Base-by-base conservation (phyloP, 169 alveolate genomes). In the Amoebophrya sp. region DNA sequence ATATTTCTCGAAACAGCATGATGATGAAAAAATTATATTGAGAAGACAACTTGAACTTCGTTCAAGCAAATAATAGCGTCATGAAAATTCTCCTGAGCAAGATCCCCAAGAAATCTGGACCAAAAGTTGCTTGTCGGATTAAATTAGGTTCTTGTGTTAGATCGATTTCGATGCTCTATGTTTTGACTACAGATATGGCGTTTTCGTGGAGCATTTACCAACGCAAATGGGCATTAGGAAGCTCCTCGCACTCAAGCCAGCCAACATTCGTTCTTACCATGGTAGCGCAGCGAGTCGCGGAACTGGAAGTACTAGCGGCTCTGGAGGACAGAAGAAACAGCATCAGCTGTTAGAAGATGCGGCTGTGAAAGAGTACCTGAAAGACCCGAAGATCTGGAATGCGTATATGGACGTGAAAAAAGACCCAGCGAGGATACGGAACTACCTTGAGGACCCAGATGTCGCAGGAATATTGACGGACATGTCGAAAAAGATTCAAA, bases 171-270 rank as follows among this genome's bases (percentile, higher is more conserved):
- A n/a, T n/a, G n/a, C n/a, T n/a, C n/a, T n/a, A n/a, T n/a, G n/a
- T n/a, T n/a, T n/a, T n/a, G n/a, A n/a, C 91, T 40, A 38, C 76
- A 54, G 41, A 24, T 41, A 89, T 41, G 92, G 92, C 29, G 78
- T 53, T 14, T 53, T 90, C 10, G 92, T 65, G 33, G 92, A 41
- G 41, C 77, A 65, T 14, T 33, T 90, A 0, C 83, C 53, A 41
- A 65, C 65, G 38, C 83, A 90, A 41, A 14, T 65, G 41, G 47
- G 36, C 78, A 41, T 41, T 40, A 41, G 33, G 41, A 90, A 90
- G 78, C 53, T 90, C 53, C 92, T 90, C 83, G 53, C 92, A 12
- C n/a, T 90, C 83, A 90, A 90, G 78, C 92, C 53, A 1, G 41
- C 39, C 41, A 90, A 90, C n/a, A 40, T 90, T 26, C 53, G 92